Base-by-base conservation (phyloP, 192 early-diverging fungal species). In the Rhizophagus clarus region DNA sequence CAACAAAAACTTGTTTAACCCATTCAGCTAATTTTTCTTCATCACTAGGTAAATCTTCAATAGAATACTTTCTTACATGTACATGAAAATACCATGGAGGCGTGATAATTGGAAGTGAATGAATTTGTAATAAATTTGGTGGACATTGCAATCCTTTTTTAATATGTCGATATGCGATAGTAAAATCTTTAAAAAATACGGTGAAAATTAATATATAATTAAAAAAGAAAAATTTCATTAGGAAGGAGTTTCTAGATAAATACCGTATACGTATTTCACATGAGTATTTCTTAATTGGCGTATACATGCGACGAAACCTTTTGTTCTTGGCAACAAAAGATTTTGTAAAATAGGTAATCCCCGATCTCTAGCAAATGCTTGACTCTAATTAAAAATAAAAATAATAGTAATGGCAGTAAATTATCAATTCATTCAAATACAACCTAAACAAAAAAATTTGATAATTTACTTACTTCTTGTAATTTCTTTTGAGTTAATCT, bases 41-140 rank as follows among this genome's bases (percentile, higher is more conserved):
- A 42, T 93, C 91, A 8, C 82, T 81, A 26, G 94, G 94, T 66
- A 95, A 86, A 77, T 93, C 93, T 8, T 86, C 87, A 62, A 93
- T 87, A 22, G 87, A 81, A 66, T 90, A 91, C 40, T 88, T 84
- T 82, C 85, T 89, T 37, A 97, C 88, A 83, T 97, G 94, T 26
- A 99, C 90, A 85, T 97, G 94, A 77, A 99, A 90, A 61, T 87
- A 85, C 82, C 87, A 90, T 24, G 88, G 88, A 14, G 89, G 89
- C 26, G 81, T 83, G 40, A 90, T 49, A 32, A 29, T 10, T 29
- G 81, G 69, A 17, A 62, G 79, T 31, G 82, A 81, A 75, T 90
- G 89, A 14, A 88, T 69, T 70, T 85, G 87, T 45, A 90, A 68
- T 85, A 90, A 77, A 79, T 83, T 82, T 70, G 89, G 89, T 26